phyloP scores from a whole-genome alignment of 2,329 filamentous ascomycete species.

The Sporothrix curviconia region DNA sequence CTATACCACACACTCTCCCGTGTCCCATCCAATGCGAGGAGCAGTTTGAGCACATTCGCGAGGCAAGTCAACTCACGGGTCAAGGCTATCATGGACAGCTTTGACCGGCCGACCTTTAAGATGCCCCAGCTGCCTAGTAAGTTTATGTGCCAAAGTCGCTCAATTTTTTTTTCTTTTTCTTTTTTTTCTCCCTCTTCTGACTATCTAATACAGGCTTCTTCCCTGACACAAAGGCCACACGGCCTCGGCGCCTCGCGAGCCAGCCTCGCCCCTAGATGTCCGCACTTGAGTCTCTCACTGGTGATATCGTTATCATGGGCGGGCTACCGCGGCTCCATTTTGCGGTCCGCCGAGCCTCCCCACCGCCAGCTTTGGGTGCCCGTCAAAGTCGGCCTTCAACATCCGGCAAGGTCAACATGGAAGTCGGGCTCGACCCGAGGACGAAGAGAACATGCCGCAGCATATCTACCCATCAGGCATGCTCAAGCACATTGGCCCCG shows the following conservation, averaged over 20 bases:
- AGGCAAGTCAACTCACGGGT: conserved; percentile 82
- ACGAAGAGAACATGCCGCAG: conserved; percentile 76
- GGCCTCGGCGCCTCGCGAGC: not conserved
- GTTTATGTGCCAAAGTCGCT: no score
- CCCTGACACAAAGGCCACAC: conserved; percentile 21
- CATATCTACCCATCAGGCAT: conserved; percentile 81
- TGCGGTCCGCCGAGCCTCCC: conserved; percentile 74
- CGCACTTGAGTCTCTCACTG: conserved; percentile 61
- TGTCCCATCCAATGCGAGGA: conserved; percentile 74
- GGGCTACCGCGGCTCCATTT: conserved; percentile 83
- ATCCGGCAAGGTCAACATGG: conserved; percentile 86
- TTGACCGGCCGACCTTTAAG: conserved; percentile 71
- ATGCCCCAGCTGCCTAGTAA: conserved; percentile 53
- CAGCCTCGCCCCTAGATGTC: conserved; percentile 33
- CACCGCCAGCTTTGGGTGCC: conserved; percentile 91
- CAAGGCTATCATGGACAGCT: conserved; percentile 84
- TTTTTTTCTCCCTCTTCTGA: not conserved
- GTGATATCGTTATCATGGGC: conserved; percentile 82
- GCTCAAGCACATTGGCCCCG: conserved; percentile 83
- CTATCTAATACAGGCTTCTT: conserved; percentile 18
- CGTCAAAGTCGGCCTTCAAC: conserved; percentile 88
- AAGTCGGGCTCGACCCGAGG: conserved; percentile 77
- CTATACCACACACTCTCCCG: conserved; percentile 69
- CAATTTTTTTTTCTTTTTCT: not conserved
- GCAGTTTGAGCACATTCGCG: conserved; percentile 72